These are phyloP conservation scores for Cicer yamashitae DNA, from an alignment of 306 rosid genomes.

Conservation along the genomic window DNA sequence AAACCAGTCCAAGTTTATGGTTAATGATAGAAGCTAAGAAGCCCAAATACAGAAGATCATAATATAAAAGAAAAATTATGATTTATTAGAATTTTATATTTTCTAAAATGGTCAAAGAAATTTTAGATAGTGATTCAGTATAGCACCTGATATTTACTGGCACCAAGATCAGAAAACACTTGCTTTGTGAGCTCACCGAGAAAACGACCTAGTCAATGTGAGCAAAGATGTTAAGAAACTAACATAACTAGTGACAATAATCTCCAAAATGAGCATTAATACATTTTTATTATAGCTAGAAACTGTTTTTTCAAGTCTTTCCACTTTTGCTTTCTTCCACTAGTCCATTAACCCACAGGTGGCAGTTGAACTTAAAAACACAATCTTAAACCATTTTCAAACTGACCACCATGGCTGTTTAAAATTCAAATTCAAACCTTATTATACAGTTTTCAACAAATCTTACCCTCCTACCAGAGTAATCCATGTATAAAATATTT, in stretches of 20 bases:
- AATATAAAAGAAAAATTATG: not conserved
- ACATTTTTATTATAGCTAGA: slow-evolving; percentile 15
- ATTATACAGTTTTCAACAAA: too few species aligned
- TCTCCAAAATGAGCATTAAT: slow-evolving; percentile 10
- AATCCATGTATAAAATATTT: not conserved
- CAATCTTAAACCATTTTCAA: not conserved
- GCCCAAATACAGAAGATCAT: slow-evolving; percentile 10
- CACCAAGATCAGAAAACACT: slow-evolving; percentile 90
- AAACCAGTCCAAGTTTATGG: slow-evolving; percentile 30
- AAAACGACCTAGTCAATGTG: slow-evolving; percentile 73
- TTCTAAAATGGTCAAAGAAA: not conserved
- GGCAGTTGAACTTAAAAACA: not conserved
- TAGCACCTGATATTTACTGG: slow-evolving; percentile 96
- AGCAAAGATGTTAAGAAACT: slow-evolving; percentile 25
- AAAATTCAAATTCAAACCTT: not conserved
- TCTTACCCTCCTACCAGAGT: too few species aligned
- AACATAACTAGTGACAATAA: not conserved
- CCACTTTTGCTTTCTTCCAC: slow-evolving; percentile 21
- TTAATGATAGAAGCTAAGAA: slow-evolving; percentile 12
- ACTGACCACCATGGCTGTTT: not conserved
- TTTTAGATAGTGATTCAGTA: slow-evolving; percentile 31
- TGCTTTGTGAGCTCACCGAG: slow-evolving; percentile 85
- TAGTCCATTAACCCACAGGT: slow-evolving; percentile 17
- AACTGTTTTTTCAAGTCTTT: not conserved
- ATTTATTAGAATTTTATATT: slow-evolving; percentile 12